phyloP scores from a whole-genome alignment of 176 grass and related monocot genomes.

The Oryza punctata region DNA sequence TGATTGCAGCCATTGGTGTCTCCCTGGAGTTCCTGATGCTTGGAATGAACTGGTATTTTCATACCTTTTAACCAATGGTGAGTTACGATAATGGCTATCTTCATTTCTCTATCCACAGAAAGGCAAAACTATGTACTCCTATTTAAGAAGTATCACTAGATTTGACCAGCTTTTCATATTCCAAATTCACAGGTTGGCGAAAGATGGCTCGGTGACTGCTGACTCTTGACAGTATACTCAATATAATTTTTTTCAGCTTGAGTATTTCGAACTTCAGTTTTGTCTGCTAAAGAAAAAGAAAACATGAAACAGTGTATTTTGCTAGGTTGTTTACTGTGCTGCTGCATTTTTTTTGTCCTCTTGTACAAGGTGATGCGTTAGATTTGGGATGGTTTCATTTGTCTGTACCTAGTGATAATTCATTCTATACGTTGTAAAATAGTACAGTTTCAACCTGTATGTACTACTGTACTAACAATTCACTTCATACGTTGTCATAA shows the following conservation, averaged over 20 bases:
- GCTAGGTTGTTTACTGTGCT: slow-evolving; percentile 28
- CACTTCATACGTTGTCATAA: slow-evolving; percentile 2
- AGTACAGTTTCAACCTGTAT: slow-evolving; percentile 19
- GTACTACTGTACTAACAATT: slow-evolving; percentile 27
- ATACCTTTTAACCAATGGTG: slow-evolving; percentile 74
- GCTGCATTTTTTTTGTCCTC: slow-evolving; percentile 25
- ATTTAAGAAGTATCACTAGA: background rate
- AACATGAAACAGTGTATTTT: slow-evolving; percentile 7
- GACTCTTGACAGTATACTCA: background rate
- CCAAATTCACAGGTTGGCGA: slow-evolving; percentile 52
- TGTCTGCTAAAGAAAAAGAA: slow-evolving; percentile 30
- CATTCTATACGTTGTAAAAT: slow-evolving; percentile 23
- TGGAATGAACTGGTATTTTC: slow-evolving; percentile 95
- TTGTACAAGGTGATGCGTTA: slow-evolving; percentile 33
- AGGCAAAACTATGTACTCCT: background rate
- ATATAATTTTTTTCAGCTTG: background rate
- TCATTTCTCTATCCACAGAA: slow-evolving; percentile 16
- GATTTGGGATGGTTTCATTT: slow-evolving; percentile 35
- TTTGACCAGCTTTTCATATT: slow-evolving; percentile 11
- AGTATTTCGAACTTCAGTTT: slow-evolving; percentile 40
- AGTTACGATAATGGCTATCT: slow-evolving; percentile 24
- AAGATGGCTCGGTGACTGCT: slow-evolving; percentile 40
- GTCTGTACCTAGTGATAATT: slow-evolving; percentile 6
- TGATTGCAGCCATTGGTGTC: slow-evolving; percentile 99
- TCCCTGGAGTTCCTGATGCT: slow-evolving; percentile 91